Conservation (phyloP, 441 rosid species). For the Aleurites moluccanus region DNA sequence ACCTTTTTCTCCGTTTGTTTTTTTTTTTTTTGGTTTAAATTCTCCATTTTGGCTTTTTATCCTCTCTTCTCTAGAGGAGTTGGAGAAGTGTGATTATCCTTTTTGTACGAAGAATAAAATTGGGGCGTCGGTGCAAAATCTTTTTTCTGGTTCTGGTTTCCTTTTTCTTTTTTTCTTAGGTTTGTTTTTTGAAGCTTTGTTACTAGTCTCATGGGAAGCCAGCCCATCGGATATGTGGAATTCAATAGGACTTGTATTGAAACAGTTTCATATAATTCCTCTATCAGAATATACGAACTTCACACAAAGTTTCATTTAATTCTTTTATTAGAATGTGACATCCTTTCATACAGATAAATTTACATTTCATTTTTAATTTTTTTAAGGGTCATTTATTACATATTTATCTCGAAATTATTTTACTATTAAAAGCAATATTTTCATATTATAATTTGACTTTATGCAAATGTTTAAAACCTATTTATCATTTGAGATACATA, state of each 20-base stretch:
- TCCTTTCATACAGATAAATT: no score
- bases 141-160: conserved; percentile 13
- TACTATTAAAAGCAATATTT: no score
- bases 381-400: no score
- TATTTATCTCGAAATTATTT: no score
- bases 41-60: conserved; percentile 33
- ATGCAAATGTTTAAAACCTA: no score
- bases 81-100: conserved; percentile 41
- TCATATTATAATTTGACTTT: no score
- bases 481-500: no score
- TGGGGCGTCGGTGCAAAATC: conserved; percentile 29
- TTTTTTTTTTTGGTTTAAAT: conserved; percentile 22
- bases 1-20: background rate
- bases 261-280: background rate
- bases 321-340: no score
- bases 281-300: background rate
- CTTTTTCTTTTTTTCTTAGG: background rate
- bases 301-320: background rate
- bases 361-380: no score
- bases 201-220: conserved; percentile 7
- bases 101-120: conserved; percentile 43
- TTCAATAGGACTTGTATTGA: background rate
- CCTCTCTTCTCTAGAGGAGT: conserved; percentile 32
- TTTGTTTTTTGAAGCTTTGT: conserved; percentile 9
- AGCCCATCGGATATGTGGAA: conserved; percentile 8